These are phyloP conservation scores for Castanea sativa DNA, from an alignment of 306 rosid species.

Conservation along the genomic window DNA sequence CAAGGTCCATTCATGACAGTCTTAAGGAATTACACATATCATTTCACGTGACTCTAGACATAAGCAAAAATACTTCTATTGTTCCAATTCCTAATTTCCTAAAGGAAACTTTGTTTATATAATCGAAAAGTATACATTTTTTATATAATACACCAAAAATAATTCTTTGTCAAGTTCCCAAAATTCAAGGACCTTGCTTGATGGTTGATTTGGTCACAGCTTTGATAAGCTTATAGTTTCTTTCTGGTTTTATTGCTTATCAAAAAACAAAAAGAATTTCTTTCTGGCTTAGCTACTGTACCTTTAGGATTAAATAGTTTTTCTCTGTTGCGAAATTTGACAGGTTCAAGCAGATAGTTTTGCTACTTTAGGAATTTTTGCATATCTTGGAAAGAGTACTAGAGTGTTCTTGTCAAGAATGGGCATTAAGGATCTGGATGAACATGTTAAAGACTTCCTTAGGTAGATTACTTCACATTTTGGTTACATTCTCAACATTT, in stretches of 20 bases:
- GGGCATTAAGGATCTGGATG: conserved; percentile 69
- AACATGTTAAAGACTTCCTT: conserved; percentile 59
- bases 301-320: conserved; percentile 12
- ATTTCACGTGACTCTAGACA: background rate
- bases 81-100: background rate
- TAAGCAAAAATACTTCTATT: background rate
- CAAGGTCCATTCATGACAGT: conserved; percentile 42
- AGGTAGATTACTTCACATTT: conserved; percentile 37
- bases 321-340: conserved; percentile 21
- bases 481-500: conserved; percentile 12
- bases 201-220: background rate
- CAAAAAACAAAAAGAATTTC: background rate
- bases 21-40: background rate
- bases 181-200: conserved; percentile 14
- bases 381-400: conserved; percentile 69
- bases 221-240: background rate
- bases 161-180: background rate
- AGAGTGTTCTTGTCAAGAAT: conserved; percentile 58
- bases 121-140: too few relatives aligned
- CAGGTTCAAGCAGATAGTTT: conserved; percentile 54
- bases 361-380: conserved; percentile 61
- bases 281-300: conserved; percentile 1
- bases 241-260: background rate
- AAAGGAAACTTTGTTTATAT: background rate
- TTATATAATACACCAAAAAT: background rate